Evolutionary conservation across 257 asterid genomes (phyloP).

Genomic region (Solanum megistacrolobum): DNA sequence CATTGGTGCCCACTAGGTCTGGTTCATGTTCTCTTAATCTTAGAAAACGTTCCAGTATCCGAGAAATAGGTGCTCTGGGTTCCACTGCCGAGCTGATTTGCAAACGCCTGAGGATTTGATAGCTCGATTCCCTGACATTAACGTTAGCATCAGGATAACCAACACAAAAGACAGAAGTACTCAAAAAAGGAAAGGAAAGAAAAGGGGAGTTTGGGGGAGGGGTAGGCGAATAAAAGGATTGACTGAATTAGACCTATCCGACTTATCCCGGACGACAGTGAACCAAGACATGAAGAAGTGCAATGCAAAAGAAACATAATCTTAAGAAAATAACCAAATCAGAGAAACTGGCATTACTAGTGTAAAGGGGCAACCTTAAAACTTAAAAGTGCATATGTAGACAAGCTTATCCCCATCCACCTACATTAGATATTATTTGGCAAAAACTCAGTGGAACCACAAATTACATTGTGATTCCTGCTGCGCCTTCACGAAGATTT

Average conservation of each 20-base stretch:
- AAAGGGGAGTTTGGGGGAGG: too few species aligned
- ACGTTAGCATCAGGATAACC: neutral
- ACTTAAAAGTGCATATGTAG: neutral
- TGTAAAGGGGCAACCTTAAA: neutral
- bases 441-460: neutral
- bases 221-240: neutral
- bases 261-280: too few species aligned
- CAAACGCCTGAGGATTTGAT: constrained; percentile 77
- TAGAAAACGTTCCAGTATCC: constrained; percentile 84
- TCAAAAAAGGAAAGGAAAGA: neutral
- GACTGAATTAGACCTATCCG: neutral
- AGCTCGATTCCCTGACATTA: constrained; percentile 82
- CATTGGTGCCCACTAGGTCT: neutral
- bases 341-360: neutral
- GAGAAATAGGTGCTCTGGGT: constrained; percentile 92
- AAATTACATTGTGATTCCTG: neutral
- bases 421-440: neutral
- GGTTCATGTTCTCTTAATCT: constrained; percentile 60
- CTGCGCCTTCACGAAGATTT: neutral
- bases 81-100: constrained; percentile 73
- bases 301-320: neutral
- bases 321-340: neutral
- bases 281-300: too few species aligned
- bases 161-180: neutral
- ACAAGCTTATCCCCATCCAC: neutral